Percentiles rank a stretch among this genome's conserved stretches.
Evolutionary conservation across 176 grass and related monocot genomes (phyloP).

Genomic region (Aegilops umbellulata): DNA sequence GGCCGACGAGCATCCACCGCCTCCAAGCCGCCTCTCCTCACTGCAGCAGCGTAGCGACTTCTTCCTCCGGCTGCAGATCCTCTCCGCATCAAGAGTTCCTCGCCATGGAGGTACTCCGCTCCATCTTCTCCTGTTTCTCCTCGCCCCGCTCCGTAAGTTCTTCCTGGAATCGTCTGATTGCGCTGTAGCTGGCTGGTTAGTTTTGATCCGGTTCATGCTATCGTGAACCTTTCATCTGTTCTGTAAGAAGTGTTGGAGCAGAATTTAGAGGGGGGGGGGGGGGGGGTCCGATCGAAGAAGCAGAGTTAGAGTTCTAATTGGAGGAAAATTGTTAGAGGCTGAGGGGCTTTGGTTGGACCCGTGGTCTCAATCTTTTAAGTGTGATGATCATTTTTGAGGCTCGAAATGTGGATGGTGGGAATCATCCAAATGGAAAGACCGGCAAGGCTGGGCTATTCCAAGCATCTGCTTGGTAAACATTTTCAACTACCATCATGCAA

Average conservation of each 20-base stretch:
- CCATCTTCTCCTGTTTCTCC: conserved; percentile 49
- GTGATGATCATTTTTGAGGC: not conserved
- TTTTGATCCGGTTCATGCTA: not conserved
- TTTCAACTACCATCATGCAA: not conserved
- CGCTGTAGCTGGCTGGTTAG: not conserved
- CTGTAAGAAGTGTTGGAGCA: not conserved
- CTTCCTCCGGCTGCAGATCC: not conserved
- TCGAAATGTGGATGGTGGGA: not conserved
- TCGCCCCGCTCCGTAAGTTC: conserved; percentile 38
- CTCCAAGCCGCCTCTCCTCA: not conserved
- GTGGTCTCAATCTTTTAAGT: not conserved
- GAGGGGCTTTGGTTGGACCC: not conserved
- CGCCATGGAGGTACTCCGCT: conserved; percentile 56
- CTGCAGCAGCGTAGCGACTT: not conserved
- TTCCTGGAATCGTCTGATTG: not conserved
- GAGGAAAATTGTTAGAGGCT: not conserved
- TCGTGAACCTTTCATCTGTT: not conserved
- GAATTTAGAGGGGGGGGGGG: not conserved
- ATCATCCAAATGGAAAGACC: not conserved
- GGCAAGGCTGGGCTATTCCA: no score
- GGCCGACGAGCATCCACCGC: not conserved
- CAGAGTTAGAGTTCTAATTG: not conserved
- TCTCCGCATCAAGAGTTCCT: not conserved
- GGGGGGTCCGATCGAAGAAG: not conserved
- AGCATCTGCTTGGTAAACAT: not conserved